phyloP scores from a whole-genome alignment of 441 rosid species.

The Arabidopsis hybrid region DNA sequence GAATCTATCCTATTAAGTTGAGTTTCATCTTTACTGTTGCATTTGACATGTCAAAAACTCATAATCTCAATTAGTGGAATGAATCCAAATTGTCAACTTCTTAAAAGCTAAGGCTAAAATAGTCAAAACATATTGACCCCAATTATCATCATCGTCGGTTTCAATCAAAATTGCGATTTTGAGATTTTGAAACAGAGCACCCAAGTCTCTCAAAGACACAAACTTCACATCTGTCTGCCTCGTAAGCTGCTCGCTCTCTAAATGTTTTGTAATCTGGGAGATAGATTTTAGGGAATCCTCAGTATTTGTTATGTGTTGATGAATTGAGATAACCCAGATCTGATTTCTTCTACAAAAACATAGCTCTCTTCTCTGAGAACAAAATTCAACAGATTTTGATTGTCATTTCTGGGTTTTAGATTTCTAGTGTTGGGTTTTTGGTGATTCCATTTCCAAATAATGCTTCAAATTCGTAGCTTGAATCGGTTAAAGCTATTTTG shows the following conservation, averaged over 20 bases:
- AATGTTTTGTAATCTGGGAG: not conserved
- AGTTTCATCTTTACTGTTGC: not conserved
- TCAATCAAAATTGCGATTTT: constrained; percentile 1
- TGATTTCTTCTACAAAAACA: not conserved
- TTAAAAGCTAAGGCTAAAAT: not conserved
- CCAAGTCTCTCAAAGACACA: not conserved
- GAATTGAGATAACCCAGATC: constrained; percentile 10
- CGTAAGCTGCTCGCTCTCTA: constrained; percentile 18
- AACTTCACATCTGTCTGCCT: constrained; percentile 7
- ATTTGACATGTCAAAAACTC: not conserved
- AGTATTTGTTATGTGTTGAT: not conserved
- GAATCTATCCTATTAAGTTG: not conserved
- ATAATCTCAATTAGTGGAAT: not conserved
- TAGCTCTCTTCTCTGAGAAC: not conserved
- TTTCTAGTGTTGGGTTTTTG: not conserved
- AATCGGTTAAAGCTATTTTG: not conserved
- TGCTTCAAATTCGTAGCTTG: not conserved
- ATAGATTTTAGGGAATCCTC: not conserved
- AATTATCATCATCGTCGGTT: not conserved
- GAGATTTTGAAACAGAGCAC: constrained; percentile 20
- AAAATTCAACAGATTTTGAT: not conserved
- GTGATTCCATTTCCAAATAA: not conserved
- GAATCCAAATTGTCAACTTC: not conserved
- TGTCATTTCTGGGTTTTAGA: constrained; percentile 7
- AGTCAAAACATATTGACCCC: not conserved